Evolutionary conservation across 1,284 basidiomycete species (phyloP), one percentile per base, ranked within the genome.

Genomic region (Cutaneotrichosporon cutaneum): DNA sequence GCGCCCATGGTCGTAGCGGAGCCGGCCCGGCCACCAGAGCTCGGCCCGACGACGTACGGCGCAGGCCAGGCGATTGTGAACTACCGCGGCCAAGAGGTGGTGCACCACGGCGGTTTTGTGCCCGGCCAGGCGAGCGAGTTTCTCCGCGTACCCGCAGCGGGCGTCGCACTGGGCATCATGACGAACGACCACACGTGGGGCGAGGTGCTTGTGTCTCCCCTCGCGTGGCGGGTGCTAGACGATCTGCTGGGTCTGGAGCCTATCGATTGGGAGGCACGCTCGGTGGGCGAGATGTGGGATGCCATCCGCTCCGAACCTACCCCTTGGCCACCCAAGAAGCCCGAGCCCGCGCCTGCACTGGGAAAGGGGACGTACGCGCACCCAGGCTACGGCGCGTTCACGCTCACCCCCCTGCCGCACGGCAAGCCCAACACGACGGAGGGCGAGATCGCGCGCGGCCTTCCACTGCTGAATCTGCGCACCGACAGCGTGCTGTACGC

Each of bases 81-180:
- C 5, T 68, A 65, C 44, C 61, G 66, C 22, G 68, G 67, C 6
- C 35, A 59, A 44, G 54, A 62, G n/a, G 26, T 69, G 13, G 54
- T 64, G 18, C 45, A 39, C 4, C 70, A 72, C 54, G 54, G 56
- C 6, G 68, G 70, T 16, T 45, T 54, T 2, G 36, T 63, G 7
- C 67, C 68, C 0, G 68, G 70, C 2, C 63, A 67, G 45, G 60
- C 47, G 48, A 47, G 54, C 3, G 32, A 59, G 5, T 36, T 67
- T 21, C 36, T 63, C 26, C 61, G 68, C 26, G 27, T 66, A 16
- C 69, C 70, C 2, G 44, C 42, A 1, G 36, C 24, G 11, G 61
- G 62, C 2, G 4, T 68, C n/a, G 67, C 51, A 7, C n/a, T 71
- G 4, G 58, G 61, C 2, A 53, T 72, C 14, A 45, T 63, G 27